These are phyloP conservation scores for Hypomyces rosellus DNA, from an alignment of 2,329 filamentous ascomycete species.

Conservation along the genomic window DNA sequence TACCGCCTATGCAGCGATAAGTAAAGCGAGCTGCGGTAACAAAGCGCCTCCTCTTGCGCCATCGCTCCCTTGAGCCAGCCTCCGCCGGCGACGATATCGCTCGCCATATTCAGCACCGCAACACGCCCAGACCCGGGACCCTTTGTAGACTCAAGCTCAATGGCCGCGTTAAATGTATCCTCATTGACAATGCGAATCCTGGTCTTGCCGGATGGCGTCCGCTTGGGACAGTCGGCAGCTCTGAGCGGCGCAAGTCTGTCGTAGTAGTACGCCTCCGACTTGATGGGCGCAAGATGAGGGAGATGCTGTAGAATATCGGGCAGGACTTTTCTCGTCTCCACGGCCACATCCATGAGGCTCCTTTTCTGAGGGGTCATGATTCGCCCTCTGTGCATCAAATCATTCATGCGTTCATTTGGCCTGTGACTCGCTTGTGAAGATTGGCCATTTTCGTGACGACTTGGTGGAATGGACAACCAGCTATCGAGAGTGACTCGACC, in stretches of 20 bases:
- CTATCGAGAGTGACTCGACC: constrained; percentile 23
- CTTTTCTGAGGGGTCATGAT: constrained; percentile 9
- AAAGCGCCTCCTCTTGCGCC: constrained; percentile 65
- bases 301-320: constrained; percentile 40
- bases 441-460: no score
- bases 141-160: constrained; percentile 29
- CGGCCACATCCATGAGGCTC: constrained; percentile 35
- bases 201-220: constrained; percentile 23
- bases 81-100: constrained; percentile 50
- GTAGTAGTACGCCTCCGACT: constrained; percentile 32
- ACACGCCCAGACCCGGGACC: constrained; percentile 30
- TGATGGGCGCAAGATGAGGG: constrained; percentile 32
- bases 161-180: constrained; percentile 53
- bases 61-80: constrained; percentile 56
- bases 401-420: not conserved
- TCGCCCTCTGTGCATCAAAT: constrained; percentile 13
- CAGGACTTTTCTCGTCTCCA: constrained; percentile 41
- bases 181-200: constrained; percentile 46
- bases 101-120: constrained; percentile 63
- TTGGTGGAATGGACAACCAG: constrained; percentile 16
- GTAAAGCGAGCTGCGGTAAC: constrained; percentile 53
- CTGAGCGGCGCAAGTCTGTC: constrained; percentile 34
- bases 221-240: constrained; percentile 35
- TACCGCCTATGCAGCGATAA: constrained; percentile 39
- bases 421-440: no score